Conservation (phyloP, 2,329 filamentous ascomycete species). For the Aaosphaeria arxii region DNA sequence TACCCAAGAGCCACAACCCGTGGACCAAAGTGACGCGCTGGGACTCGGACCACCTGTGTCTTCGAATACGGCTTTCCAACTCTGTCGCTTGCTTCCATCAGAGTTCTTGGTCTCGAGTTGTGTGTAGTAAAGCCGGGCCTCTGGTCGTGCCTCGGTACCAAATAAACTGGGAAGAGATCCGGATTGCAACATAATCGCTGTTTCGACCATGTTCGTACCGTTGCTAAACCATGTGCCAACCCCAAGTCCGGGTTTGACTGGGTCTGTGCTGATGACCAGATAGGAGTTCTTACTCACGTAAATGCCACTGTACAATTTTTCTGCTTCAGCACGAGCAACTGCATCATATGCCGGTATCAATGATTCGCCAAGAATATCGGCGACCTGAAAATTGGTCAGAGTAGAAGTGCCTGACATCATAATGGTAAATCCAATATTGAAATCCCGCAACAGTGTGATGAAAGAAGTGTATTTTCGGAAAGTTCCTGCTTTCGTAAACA, state of each 20-base stretch:
- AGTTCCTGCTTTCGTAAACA: constrained; percentile 14
- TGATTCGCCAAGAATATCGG: constrained; percentile 9
- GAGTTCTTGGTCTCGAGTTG: constrained; percentile 11
- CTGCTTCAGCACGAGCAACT: constrained; percentile 12
- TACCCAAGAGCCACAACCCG: constrained; percentile 21
- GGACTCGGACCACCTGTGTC: constrained; percentile 13
- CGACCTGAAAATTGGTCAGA: constrained; percentile 7
- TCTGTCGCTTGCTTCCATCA: constrained; percentile 9
- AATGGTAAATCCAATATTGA: constrained; percentile 13
- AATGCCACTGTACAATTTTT: constrained; percentile 8
- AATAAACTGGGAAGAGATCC: constrained; percentile 1
- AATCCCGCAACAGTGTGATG: constrained; percentile 11
- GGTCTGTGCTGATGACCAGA: constrained; percentile 7
- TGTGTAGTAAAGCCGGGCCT: constrained; percentile 19
- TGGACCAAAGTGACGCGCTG: constrained; percentile 15
- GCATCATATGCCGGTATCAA: constrained; percentile 14
- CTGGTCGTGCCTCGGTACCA: not conserved
- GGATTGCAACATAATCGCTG: constrained; percentile 10
- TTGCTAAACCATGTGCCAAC: constrained; percentile 12
- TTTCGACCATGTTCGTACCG: constrained; percentile 15
- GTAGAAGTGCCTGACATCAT: constrained; percentile 11
- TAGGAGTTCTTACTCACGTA: constrained; percentile 10
- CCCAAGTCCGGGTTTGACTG: constrained; percentile 11
- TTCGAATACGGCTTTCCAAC: constrained; percentile 21
- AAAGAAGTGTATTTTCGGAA: constrained; percentile 11